Percentiles rank a stretch among this genome's conserved stretches.
Evolutionary conservation across 768 basidiomycete species (phyloP).

Genomic region (Russula lepida): DNA sequence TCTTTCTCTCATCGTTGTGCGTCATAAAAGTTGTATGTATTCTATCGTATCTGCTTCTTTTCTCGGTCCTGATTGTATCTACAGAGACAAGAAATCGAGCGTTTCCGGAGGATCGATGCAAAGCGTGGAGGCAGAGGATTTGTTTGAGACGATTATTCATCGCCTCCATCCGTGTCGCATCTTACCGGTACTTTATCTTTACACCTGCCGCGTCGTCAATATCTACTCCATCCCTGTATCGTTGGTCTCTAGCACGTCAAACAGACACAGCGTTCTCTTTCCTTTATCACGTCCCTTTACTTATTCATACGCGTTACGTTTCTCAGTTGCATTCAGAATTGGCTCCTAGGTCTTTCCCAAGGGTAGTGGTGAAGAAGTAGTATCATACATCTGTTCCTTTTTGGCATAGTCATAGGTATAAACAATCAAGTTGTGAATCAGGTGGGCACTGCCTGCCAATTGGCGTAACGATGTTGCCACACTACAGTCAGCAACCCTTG

Average conservation of each 20-base stretch:
- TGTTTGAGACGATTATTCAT: constrained; percentile 40
- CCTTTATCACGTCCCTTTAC: neutral
- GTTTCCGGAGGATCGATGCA: constrained; percentile 83
- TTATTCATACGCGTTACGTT: neutral
- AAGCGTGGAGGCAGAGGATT: constrained; percentile 85
- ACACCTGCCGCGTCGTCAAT: neutral
- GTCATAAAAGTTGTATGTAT: constrained; percentile 75
- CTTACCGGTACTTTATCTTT: neutral
- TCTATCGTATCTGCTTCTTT: neutral
- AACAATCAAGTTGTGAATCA: neutral
- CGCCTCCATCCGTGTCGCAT: neutral
- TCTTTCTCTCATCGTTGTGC: constrained; percentile 77
- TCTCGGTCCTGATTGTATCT: neutral
- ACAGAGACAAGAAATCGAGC: constrained; percentile 70
- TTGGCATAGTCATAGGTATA: neutral
- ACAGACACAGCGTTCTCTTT: neutral
- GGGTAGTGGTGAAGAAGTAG: neutral
- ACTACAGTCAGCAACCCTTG: neutral
- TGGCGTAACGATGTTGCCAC: neutral
- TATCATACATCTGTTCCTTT: neutral
- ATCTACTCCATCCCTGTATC: neutral
- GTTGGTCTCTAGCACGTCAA: neutral
- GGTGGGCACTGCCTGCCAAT: neutral
- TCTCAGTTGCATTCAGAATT: neutral
- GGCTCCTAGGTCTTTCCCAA: neutral